Evolutionary conservation across 176 grass and related monocot species (phyloP).

Genomic region (Oryza glumipatula): DNA sequence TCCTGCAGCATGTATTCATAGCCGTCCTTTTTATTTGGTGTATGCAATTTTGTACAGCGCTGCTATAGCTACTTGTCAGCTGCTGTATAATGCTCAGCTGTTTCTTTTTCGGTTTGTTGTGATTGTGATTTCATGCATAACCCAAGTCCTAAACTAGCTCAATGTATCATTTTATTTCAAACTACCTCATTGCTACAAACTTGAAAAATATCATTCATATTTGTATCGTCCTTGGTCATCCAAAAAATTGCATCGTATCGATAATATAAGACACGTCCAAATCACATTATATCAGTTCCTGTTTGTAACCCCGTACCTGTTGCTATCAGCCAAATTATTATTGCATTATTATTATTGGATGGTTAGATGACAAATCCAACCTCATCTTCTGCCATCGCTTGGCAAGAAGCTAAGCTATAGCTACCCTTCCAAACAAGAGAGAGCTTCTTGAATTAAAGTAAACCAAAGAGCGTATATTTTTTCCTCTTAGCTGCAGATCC

Average conservation of each 20-base stretch:
- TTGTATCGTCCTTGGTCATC: neutral
- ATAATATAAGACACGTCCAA: neutral
- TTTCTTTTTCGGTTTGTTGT: neutral
- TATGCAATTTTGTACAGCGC: neutral
- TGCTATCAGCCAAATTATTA: conserved; percentile 15
- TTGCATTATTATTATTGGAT: neutral
- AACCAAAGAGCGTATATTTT: neutral
- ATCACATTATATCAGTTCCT: neutral
- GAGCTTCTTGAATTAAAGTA: no score
- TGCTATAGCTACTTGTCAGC: neutral
- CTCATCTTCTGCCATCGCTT: conserved; percentile 14
- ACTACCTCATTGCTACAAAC: neutral
- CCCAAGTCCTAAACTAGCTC: neutral
- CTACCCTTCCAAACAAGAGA: neutral
- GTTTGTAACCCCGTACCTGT: neutral
- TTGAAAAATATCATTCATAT: neutral
- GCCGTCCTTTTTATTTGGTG: neutral
- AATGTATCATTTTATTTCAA: neutral
- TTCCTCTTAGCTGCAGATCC: neutral
- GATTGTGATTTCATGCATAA: conserved; percentile 32
- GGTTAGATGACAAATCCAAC: conserved; percentile 16
- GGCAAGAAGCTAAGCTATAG: neutral
- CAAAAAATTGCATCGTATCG: neutral
- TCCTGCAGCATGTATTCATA: neutral
- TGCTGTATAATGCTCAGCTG: no score